Evolutionary conservation across 2,329 filamentous ascomycete genomes (phyloP), one percentile per base, ranked within the genome.

Genomic region (Sphaerulina vaccinii): DNA sequence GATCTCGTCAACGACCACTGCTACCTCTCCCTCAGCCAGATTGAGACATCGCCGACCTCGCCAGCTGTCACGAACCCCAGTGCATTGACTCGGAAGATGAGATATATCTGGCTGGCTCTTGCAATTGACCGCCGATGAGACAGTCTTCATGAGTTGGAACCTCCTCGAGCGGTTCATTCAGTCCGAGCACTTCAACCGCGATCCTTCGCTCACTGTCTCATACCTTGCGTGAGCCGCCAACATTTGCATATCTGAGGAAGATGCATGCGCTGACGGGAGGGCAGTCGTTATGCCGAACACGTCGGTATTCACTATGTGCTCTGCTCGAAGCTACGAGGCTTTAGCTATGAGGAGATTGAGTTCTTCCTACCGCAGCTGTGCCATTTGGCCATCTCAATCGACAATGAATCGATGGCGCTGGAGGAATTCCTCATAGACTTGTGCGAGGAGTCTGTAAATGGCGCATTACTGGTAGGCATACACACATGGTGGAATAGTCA

Each of bases 101-200:
- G 46, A 45, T 35, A 36, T 23, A 41, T 23, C 21, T 46, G 41
- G 41, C 39, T 29, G n/a, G 16, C 32, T 43, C 39, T 22, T 35
- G 18, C 35, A 43, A n/a, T 15, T 43, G 48, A 38, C 48, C 39
- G 41, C 42, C 46, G 32, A 58, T 52, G 49, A 56, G 47, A 57
- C 51, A 53, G 55, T 54, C 64, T 66, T 65, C 63, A 78, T 78
- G 75, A 77, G 75, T 75, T 92, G 88, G 88, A 87, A 91, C 78
- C 79, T 93, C 77, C 81, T 93, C 71, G 87, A 89, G 79, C 84
- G 88, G 74, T 91, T 92, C 82, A 84, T 93, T 78, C 88, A 92
- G 81, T 90, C 87, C 77, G 88, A 93, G 79, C 87, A 93, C 78
- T 93, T 93, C 80, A 92, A 91, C 78, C 86, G 88, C 75, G 86